A percentile compares a stretch with the other conserved stretches of the same genome.
phyloP scores from a whole-genome alignment of 2,329 filamentous ascomycete genomes.

The Apiospora koreana region DNA sequence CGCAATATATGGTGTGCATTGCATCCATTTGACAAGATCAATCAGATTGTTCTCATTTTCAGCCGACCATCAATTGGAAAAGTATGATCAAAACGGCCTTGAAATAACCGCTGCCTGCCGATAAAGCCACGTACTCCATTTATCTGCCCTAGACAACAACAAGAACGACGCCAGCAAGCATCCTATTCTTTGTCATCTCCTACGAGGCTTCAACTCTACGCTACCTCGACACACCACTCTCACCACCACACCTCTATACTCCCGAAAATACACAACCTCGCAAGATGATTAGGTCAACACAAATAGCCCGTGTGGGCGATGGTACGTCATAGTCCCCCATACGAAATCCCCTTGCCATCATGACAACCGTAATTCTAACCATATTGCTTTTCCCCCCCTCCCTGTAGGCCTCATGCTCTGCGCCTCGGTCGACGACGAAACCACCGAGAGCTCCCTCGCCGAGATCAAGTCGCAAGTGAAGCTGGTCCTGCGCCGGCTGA shows the following conservation, averaged over 20 bases:
- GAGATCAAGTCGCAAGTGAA: conserved; percentile 92
- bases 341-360: background rate
- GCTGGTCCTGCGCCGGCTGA: conserved; percentile 84
- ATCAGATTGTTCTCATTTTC: background rate
- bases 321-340: conserved; percentile 50
- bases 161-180: background rate
- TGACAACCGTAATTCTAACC: background rate
- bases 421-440: conserved; percentile 90
- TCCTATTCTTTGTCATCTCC: background rate
- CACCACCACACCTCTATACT: background rate
- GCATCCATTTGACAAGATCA: background rate
- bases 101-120: background rate
- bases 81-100: background rate
- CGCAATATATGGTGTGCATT: background rate
- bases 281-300: conserved; percentile 84
- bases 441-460: conserved; percentile 73
- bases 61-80: background rate
- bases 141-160: background rate
- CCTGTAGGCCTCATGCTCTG: conserved; percentile 84
- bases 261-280: background rate
- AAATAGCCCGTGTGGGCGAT: conserved; percentile 85
- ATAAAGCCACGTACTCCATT: conserved; percentile 18
- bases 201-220: background rate
- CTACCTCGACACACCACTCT: background rate
- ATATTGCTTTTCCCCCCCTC: background rate